Conservation (phyloP, 2,329 filamentous ascomycete species). For the Teratosphaeria destructans region DNA sequence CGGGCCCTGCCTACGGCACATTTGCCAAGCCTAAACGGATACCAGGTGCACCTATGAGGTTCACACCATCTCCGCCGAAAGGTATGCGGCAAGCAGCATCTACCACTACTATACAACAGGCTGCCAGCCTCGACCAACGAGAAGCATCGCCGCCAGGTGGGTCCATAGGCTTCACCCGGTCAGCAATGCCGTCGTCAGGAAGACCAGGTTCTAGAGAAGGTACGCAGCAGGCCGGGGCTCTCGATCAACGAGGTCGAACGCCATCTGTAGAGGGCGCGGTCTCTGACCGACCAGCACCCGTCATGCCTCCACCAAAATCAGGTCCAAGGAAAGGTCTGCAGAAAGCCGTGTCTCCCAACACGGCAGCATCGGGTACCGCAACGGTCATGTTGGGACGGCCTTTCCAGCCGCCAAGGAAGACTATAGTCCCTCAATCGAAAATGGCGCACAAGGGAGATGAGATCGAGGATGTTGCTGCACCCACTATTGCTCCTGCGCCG, state of each 20-base stretch:
- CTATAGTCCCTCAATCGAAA: slow-evolving; percentile 5
- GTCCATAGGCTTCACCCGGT: too few relatives aligned
- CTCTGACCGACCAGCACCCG: not conserved
- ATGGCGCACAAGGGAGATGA: not conserved
- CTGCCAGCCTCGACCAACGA: not conserved
- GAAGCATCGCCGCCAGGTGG: not conserved
- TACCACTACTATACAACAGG: not conserved
- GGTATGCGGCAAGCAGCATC: not conserved
- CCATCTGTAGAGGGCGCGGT: not conserved
- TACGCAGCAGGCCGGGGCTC: slow-evolving; percentile 14
- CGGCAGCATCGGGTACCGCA: slow-evolving; percentile 15
- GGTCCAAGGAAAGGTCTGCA: slow-evolving; percentile 10
- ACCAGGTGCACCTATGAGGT: slow-evolving; percentile 20
- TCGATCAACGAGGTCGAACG: slow-evolving; percentile 6
- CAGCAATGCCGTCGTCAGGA: not conserved
- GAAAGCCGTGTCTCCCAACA: slow-evolving; percentile 17
- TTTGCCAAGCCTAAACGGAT: slow-evolving; percentile 8
- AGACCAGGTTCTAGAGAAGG: slow-evolving; percentile 6
- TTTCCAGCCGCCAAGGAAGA: slow-evolving; percentile 19
- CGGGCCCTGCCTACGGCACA: slow-evolving; percentile 1
- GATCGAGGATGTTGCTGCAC: not conserved
- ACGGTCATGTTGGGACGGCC: slow-evolving; percentile 19
- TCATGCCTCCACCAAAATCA: not conserved
- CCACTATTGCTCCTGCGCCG: slow-evolving; percentile 9
- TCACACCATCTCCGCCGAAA: slow-evolving; percentile 14